Conservation (phyloP, 2,329 filamentous ascomycete genomes). For the Aspergillus floridensis region DNA sequence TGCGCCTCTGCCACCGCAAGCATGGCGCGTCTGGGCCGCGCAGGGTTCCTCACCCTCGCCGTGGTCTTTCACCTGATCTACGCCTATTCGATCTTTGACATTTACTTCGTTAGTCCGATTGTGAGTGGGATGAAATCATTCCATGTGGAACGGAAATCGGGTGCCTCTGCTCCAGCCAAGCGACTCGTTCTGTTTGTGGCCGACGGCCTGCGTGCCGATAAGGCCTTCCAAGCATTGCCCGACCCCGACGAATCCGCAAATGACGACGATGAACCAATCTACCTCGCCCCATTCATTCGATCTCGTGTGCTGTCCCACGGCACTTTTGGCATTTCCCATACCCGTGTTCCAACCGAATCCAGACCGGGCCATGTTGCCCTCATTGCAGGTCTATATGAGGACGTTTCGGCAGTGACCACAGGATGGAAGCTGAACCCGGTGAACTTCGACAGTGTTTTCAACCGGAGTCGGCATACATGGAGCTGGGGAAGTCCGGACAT, state of each 20-base stretch:
- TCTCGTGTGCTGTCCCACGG: slow-evolving; percentile 84
- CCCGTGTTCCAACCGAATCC: slow-evolving; percentile 93
- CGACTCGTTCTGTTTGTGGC: slow-evolving; percentile 92
- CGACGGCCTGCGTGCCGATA: slow-evolving; percentile 96
- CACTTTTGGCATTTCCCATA: slow-evolving; percentile 96
- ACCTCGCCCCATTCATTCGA: slow-evolving; percentile 85
- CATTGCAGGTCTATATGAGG: slow-evolving; percentile 94
- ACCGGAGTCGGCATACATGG: slow-evolving; percentile 94
- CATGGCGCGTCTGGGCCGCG: slow-evolving; percentile 62
- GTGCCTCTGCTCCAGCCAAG: slow-evolving; percentile 73
- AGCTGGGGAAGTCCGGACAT: slow-evolving; percentile 99
- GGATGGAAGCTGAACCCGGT: slow-evolving; percentile 99
- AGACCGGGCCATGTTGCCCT: slow-evolving; percentile 93
- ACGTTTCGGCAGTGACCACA: slow-evolving; percentile 94
- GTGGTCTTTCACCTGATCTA: slow-evolving; percentile 92
- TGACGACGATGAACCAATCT: slow-evolving; percentile 56
- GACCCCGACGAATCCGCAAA: slow-evolving; percentile 56
- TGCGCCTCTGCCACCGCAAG: slow-evolving; percentile 12
- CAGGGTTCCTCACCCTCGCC: slow-evolving; percentile 82
- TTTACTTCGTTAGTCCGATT: slow-evolving; percentile 97
- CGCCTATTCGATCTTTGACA: slow-evolving; percentile 93
- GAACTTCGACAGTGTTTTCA: slow-evolving; percentile 98
- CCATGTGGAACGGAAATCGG: slow-evolving; percentile 60
- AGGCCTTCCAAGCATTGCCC: slow-evolving; percentile 90
- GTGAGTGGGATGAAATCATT: slow-evolving; percentile 92